Percentiles rank a stretch among this genome's conserved stretches.
Evolutionary conservation across 2,329 filamentous ascomycete species (phyloP).

Genomic region (Rhynchosporium secalis): DNA sequence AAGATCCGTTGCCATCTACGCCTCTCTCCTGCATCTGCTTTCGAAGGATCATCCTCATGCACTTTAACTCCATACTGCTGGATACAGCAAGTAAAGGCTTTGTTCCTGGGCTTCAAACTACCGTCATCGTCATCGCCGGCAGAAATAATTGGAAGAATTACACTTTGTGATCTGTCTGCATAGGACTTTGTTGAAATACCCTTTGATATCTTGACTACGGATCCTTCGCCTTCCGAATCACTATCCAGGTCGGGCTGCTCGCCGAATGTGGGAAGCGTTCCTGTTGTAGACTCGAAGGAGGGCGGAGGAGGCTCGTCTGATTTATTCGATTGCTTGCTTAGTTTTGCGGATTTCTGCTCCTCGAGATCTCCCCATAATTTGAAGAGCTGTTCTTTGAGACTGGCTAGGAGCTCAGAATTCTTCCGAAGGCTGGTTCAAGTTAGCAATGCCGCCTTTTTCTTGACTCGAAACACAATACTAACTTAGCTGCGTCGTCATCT

Average conservation of each 20-base stretch:
- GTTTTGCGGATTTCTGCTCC: slow-evolving; percentile 57
- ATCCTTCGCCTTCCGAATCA: slow-evolving; percentile 28
- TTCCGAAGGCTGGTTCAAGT: slow-evolving; percentile 52
- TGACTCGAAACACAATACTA: slow-evolving; percentile 38
- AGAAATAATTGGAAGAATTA: slow-evolving; percentile 12
- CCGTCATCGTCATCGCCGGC: slow-evolving; percentile 18
- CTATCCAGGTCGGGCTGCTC: slow-evolving; percentile 35
- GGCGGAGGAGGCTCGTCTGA: slow-evolving; percentile 16
- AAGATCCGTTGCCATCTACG: slow-evolving; percentile 63
- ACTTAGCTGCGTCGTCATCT: slow-evolving; percentile 51
- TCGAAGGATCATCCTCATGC: slow-evolving; percentile 41
- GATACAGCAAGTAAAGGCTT: slow-evolving; percentile 69
- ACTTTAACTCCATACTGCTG: slow-evolving; percentile 66
- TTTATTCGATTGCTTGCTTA: slow-evolving; percentile 27
- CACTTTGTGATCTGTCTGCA: slow-evolving; percentile 7
- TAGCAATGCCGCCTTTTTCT: slow-evolving; percentile 8
- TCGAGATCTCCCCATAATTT: slow-evolving; percentile 84
- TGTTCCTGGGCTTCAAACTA: slow-evolving; percentile 46
- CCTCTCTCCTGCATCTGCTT: slow-evolving; percentile 48
- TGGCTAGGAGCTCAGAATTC: slow-evolving; percentile 49
- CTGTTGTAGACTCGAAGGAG: slow-evolving; percentile 15
- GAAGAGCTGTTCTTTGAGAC: slow-evolving; percentile 70
- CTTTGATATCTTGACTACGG: slow-evolving; percentile 17
- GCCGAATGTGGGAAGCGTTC: slow-evolving; percentile 23
- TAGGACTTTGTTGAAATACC: not conserved